Evolutionary conservation across 1,139 yeast species (phyloP), one percentile per base, ranked within the genome.

Genomic region (Taiozyma sp.): DNA sequence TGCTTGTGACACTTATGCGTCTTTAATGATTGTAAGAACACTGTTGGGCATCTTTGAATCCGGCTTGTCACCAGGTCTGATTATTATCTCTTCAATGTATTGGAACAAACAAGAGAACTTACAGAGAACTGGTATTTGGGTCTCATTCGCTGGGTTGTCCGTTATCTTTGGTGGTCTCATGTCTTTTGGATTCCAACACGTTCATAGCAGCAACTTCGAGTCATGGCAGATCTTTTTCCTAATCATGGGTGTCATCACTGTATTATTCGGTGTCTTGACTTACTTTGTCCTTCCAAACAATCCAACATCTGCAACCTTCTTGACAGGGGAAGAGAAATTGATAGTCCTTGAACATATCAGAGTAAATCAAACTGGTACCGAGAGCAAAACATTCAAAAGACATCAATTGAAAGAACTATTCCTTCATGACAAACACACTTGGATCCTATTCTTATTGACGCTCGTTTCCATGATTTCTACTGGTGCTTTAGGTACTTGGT

Each of bases 1-100:
- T 28, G 79, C 76, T 1, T 66, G 73, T 32, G 60, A 63, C 22
- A 64, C 66, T n/a, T 78, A 76, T 57, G 75, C 73, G 7, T 76
- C 80, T 1, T 66, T 76, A 45, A 65, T 78, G 58, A 74, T 75
- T 9, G 65, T 74, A 10, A 65, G 84, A 48, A 71, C 75, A 19
- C 52, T 79, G 5, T 59, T 81, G 28, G 87, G 87, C 0, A 65
- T 73, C 49, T 69, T 79, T 45, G 87, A 82, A 62, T 69, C 76
- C 32, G 72, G 77, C 0, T 62, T 77, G 44, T 70, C 81, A 16
- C 85, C 85, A 0, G 81, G 82, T 0, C 74, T 77, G 49, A 74
- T 80, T 27, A 68, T 81, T 24, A 67, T 82, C n/a, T 76, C 81
- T 0, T 64, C 75, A 16, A 78, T 75, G 63, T 78, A 77, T 71